Evolutionary conservation across 352 stramenopile species (phyloP).

Genomic region (Phytopythium chamaehyphon): DNA sequence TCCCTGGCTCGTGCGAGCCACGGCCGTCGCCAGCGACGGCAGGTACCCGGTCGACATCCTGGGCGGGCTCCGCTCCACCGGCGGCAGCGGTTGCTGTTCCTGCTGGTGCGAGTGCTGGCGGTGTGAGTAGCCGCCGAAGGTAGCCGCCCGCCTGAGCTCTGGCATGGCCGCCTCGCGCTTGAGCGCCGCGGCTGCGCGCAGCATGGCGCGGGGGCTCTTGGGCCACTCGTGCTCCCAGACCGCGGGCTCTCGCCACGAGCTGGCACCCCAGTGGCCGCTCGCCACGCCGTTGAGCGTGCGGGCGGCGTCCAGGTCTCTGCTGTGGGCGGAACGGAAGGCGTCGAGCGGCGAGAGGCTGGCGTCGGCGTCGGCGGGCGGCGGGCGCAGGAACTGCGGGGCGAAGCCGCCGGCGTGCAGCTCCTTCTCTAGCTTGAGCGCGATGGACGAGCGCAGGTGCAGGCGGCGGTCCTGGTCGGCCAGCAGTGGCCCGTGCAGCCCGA

Average conservation of each 20-base stretch:
- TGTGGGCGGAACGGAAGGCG: constrained; percentile 3
- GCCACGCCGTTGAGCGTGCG: constrained; percentile 12
- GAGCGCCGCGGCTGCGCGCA: constrained; percentile 23
- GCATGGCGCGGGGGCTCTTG: constrained; percentile 34
- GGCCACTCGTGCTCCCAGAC: constrained; percentile 20
- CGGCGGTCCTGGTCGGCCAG: constrained; percentile 26
- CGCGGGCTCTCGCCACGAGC: background rate
- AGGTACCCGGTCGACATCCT: constrained; percentile 16
- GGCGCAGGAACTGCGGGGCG: constrained; percentile 29
- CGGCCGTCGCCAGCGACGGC: constrained; percentile 29
- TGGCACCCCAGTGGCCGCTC: background rate
- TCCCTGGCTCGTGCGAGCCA: constrained; percentile 27
- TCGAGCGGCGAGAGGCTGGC: constrained; percentile 10
- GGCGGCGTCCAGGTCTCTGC: constrained; percentile 17
- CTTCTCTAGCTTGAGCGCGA: constrained; percentile 32
- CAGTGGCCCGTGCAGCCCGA: constrained; percentile 20
- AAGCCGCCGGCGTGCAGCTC: constrained; percentile 17
- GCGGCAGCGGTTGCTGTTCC: background rate
- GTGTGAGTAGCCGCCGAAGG: constrained; percentile 3
- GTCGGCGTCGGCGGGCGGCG: constrained; percentile 13
- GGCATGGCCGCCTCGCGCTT: constrained; percentile 21
- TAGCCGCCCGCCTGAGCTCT: constrained; percentile 1
- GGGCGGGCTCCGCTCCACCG: constrained; percentile 1
- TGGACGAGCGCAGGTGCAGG: constrained; percentile 31
- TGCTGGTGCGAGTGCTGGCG: background rate